Base-by-base conservation (phyloP, 371 early-diverging fungal genomes). In the Mucor mucedo region DNA sequence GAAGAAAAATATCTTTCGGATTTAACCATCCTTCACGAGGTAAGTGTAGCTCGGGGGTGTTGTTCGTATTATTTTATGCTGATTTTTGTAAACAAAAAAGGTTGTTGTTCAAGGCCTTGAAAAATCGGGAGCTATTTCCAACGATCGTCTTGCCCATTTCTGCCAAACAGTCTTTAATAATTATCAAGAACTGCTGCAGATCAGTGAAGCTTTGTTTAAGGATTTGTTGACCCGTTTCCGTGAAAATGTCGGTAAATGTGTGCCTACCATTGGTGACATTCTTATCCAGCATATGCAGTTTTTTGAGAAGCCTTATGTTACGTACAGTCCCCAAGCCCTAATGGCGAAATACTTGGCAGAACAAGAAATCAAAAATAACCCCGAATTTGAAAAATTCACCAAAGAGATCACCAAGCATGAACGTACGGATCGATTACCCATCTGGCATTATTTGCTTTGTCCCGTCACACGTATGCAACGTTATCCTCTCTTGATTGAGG, bases 401-500 rank as follows among this genome's bases (percentile, higher is more conserved):
- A 72, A 76, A 4, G 89, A 89, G 32, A 78, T 86, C 48, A 83
- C 93, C 35, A 79, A 77, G 27, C 65, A 76, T 13, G 84, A 87
- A n/a, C 85, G 86, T 48, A 81, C 84, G 63, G 78, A 91, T 33
- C 84, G 88, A 55, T 77, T 93, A 11, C 80, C 79, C n/a, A 78
- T 88, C 48, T 82, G 85, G 63, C 82, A 84, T 61, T 78, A 78
- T 50, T 59, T 83, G 29, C 55, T 80, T 32, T 73, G 73, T 47
- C 97, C 97, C 13, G 92, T 93, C 0, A 90, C 94, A 4, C 91
- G 96, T 52, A 80, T 97, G 75, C 95, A 92, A 16, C 88, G 96
- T 49, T 98, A 96, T 65, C 92, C 93, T 1, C 82, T 98, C 41
- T 72, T 98, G 53, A 84, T 98, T 14, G 87, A 89, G 56, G 91